phyloP scores from a whole-genome alignment of 495 filamentous ascomycete genomes.

The Arthonia radiata region DNA sequence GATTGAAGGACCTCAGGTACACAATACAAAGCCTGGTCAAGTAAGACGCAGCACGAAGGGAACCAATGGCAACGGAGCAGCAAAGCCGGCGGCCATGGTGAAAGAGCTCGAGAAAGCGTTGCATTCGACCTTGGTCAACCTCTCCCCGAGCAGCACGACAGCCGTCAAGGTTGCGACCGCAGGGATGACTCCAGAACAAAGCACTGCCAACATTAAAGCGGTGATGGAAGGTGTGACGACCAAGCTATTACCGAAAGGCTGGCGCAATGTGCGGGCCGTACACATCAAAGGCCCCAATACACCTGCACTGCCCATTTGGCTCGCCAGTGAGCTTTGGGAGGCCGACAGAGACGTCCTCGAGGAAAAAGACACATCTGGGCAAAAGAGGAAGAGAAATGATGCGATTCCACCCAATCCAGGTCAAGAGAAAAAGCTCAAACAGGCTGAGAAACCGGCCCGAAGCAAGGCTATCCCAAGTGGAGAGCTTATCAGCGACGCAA shows the following conservation, averaged over 20 bases:
- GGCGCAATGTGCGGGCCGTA: constrained; percentile 56
- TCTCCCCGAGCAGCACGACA: constrained; percentile 36
- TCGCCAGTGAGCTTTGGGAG: constrained; percentile 73
- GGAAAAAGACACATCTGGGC: constrained; percentile 23
- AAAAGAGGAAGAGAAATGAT: constrained; percentile 12
- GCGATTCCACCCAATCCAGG: neutral
- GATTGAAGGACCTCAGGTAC: constrained; percentile 25
- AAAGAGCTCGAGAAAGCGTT: constrained; percentile 49
- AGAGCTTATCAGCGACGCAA: constrained; percentile 24
- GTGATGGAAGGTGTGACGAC: constrained; percentile 43
- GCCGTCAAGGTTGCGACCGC: constrained; percentile 30
- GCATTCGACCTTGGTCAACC: constrained; percentile 42
- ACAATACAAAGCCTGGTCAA: constrained; percentile 7
- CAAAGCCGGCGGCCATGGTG: constrained; percentile 23
- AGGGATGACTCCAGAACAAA: constrained; percentile 42
- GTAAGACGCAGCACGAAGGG: constrained; percentile 14
- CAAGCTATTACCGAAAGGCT: constrained; percentile 58
- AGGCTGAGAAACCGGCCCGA: constrained; percentile 5
- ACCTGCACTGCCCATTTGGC: constrained; percentile 70
- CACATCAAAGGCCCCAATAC: constrained; percentile 78
- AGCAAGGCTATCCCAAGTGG: constrained; percentile 10
- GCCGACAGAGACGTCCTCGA: constrained; percentile 54
- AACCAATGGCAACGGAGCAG: constrained; percentile 13
- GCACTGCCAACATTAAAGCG: constrained; percentile 54
- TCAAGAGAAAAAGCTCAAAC: constrained; percentile 14